Evolutionary conservation across 495 filamentous ascomycete genomes (phyloP).

Genomic region (Hypoxylon cercidicola): DNA sequence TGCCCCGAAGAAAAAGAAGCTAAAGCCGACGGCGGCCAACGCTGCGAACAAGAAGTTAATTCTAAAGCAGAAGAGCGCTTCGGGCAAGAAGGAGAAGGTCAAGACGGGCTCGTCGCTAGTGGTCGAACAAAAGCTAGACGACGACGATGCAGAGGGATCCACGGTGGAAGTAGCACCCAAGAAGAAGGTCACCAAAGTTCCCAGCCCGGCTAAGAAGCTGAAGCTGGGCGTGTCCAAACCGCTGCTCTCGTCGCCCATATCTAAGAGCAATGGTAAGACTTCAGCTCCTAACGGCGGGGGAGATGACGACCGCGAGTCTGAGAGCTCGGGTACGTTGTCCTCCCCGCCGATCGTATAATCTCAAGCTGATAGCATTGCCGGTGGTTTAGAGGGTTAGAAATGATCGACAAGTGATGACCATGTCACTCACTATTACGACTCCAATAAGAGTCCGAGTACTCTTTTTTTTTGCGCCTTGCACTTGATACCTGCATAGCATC

Average conservation of each 20-base stretch:
- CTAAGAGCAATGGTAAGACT: constrained; percentile 51
- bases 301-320: constrained; percentile 58
- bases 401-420: too few relatives aligned
- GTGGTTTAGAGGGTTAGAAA: too few relatives aligned
- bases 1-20: constrained; percentile 63
- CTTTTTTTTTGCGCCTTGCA: constrained; percentile 1
- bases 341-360: constrained; percentile 54
- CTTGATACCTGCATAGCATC: constrained; percentile 5
- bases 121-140: constrained; percentile 54
- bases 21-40: constrained; percentile 53
- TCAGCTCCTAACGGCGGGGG: constrained; percentile 34
- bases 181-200: constrained; percentile 52
- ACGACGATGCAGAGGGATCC: constrained; percentile 49
- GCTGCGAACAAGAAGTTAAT: constrained; percentile 57
- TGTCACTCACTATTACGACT: not conserved
- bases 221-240: constrained; percentile 54
- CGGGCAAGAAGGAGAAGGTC: constrained; percentile 60
- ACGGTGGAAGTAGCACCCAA: constrained; percentile 58
- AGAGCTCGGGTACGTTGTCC: constrained; percentile 62
- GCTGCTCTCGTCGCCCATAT: constrained; percentile 46
- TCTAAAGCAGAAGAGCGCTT: constrained; percentile 56
- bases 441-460: constrained; percentile 7
- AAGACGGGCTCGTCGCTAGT: constrained; percentile 52
- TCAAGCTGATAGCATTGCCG: not conserved
- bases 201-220: constrained; percentile 59